These are phyloP conservation scores for Cladophialophora psammophila DNA, from an alignment of 2,329 filamentous ascomycete genomes.

Conservation along the genomic window DNA sequence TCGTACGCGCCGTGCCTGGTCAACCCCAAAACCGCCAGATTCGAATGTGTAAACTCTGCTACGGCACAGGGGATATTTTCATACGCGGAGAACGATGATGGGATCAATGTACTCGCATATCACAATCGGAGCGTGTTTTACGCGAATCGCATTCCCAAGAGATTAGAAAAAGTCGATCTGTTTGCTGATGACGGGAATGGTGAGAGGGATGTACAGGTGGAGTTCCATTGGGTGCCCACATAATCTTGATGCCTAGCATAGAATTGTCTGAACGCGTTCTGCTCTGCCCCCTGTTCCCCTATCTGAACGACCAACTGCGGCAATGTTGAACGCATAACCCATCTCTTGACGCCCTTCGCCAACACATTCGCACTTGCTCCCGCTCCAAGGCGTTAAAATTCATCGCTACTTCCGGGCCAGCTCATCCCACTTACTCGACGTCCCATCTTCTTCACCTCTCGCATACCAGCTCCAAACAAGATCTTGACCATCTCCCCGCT, in stretches of 20 bases:
- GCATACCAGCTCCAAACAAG: constrained; percentile 35
- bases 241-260: constrained; percentile 17
- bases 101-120: constrained; percentile 26
- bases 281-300: background rate
- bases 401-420: constrained; percentile 33
- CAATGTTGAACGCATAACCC: background rate
- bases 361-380: constrained; percentile 7
- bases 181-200: constrained; percentile 36
- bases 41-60: constrained; percentile 63
- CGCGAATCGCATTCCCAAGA: constrained; percentile 30
- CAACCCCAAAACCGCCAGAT: constrained; percentile 49
- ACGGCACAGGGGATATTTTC: constrained; percentile 47
- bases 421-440: constrained; percentile 33
- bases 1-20: constrained; percentile 68
- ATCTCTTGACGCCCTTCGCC: background rate
- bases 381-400: constrained; percentile 17
- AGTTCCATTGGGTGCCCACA: constrained; percentile 37
- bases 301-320: background rate
- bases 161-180: constrained; percentile 37
- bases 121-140: constrained; percentile 34
- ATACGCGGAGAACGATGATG: constrained; percentile 5
- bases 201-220: constrained; percentile 33
- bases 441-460: constrained; percentile 38
- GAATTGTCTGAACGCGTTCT: background rate
- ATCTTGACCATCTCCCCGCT: constrained; percentile 37